phyloP scores from a whole-genome alignment of 2,329 filamentous ascomycete species.

The Phialocephala subalpina region DNA sequence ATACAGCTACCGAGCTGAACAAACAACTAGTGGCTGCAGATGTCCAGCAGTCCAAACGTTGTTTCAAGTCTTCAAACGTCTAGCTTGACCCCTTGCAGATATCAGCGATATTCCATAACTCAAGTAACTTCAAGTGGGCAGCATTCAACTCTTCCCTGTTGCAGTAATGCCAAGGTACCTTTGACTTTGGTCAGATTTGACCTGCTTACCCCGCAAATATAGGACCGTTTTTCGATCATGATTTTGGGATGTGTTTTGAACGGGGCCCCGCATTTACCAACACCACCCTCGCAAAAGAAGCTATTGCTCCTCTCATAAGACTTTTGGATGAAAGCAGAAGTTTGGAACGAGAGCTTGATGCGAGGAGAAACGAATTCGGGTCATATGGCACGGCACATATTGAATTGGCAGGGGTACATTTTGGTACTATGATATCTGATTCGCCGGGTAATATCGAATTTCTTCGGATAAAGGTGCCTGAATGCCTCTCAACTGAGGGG shows the following conservation, averaged over 20 bases:
- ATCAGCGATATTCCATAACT: background rate
- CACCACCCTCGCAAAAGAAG: constrained; percentile 45
- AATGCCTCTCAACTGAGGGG: constrained; percentile 33
- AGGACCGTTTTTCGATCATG: constrained; percentile 50
- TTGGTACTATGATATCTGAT: constrained; percentile 23
- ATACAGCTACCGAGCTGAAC: constrained; percentile 7
- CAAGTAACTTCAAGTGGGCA: background rate
- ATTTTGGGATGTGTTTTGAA: constrained; percentile 53
- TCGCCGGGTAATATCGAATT: constrained; percentile 32
- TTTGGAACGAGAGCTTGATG: constrained; percentile 26
- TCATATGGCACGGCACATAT: constrained; percentile 32
- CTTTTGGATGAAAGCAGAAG: constrained; percentile 21
- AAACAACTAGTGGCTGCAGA: background rate
- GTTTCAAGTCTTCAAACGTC: constrained; percentile 6
- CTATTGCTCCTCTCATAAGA: constrained; percentile 36
- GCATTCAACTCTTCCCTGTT: background rate
- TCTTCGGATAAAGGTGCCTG: constrained; percentile 34
- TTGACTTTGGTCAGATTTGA: constrained; percentile 48
- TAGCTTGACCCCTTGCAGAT: constrained; percentile 8
- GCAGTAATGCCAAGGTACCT: background rate
- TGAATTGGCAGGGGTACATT: constrained; percentile 21
- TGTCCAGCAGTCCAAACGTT: background rate
- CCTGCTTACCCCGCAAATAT: constrained; percentile 49
- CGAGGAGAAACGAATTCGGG: constrained; percentile 18
- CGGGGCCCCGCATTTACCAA: constrained; percentile 38